These are phyloP conservation scores for Neospora caninum DNA, from an alignment of 169 alveolate species.

Conservation along the genomic window DNA sequence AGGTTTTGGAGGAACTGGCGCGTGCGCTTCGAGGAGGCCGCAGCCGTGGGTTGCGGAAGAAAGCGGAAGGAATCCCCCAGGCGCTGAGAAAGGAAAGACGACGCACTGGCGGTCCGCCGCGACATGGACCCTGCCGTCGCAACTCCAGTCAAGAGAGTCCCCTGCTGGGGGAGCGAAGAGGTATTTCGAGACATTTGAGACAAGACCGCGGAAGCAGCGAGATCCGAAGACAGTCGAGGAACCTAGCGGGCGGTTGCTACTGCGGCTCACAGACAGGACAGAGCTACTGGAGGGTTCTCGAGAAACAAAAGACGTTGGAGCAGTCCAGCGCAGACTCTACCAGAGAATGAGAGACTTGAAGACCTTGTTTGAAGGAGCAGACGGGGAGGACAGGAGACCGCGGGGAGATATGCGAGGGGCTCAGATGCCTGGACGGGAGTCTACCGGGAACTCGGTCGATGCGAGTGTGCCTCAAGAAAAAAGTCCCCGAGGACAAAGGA, in stretches of 20 bases:
- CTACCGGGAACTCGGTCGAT: not conserved
- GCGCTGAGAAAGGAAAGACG: slow-evolving; percentile 3
- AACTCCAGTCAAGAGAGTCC: not conserved
- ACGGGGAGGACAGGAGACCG: not conserved
- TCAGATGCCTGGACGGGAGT: not conserved
- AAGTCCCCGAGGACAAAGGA: not conserved
- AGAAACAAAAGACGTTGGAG: too few species aligned
- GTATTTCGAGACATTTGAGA: not conserved
- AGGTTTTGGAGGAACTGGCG: not conserved
- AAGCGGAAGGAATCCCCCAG: not conserved
- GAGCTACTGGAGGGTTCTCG: not conserved
- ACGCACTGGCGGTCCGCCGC: not conserved
- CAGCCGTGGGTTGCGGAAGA: not conserved
- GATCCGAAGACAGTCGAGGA: not conserved
- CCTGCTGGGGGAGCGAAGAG: not conserved
- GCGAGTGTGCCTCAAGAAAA: not conserved
- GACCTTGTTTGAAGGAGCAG: not conserved
- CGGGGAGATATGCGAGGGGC: not conserved
- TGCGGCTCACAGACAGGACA: not conserved
- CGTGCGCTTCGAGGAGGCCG: slow-evolving; percentile 24
- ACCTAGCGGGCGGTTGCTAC: not conserved
- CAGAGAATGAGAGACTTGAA: not conserved
- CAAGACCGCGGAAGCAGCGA: not conserved
- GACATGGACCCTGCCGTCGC: not conserved
- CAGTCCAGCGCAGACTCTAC: not conserved